Evolutionary conservation across 1,284 basidiomycete genomes (phyloP), one percentile per base, ranked within the genome.

Genomic region (Inonotus hispidus): DNA sequence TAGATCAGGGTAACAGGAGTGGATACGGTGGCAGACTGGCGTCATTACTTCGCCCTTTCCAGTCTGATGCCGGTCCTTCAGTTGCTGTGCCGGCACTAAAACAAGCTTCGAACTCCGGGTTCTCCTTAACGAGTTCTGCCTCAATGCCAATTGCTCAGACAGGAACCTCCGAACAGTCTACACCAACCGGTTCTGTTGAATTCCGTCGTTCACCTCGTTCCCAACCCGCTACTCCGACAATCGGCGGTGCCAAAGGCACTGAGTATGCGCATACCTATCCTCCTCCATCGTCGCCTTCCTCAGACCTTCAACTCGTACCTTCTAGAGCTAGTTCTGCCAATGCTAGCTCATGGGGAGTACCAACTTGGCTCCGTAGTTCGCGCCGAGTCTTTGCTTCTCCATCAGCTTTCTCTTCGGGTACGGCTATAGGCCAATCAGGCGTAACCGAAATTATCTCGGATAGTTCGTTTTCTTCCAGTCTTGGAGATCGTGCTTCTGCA

Each of bases 231-330:
- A 21, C 54, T 21, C 38, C 54, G 19, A 43, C 45, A n/a, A 56
- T 47, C 25, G 41, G 35, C 14, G 8, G 27, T 11, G 3, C 45
- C 11, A 45, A 45, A 39, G 56, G 41, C 66, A 60, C 27, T 53
- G 39, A 67, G 66, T 47, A 66, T 64, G 69, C 68, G 53, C 88
- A 92, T 77, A 92, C 90, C 67, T 92, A 92, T 74, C 89, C 89
- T 59, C 89, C 90, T 47, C 85, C 87, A 61, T 79, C 81, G 68
- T 78, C 79, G 62, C 72, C 71, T 69, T 74, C 75, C 65, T 76
- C 76, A 68, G 71, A 78, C 73, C 72, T 79, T 41, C 25, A 53
- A 58, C 66, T 67, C 59, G 66, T 71, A 57, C 58, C 68, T 4
- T 64, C 68, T 58, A 64, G 73, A 60, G 73, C 73, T 52, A 71